Conservation (phyloP, 441 rosid genomes). For the Pelargonium citronellum region DNA sequence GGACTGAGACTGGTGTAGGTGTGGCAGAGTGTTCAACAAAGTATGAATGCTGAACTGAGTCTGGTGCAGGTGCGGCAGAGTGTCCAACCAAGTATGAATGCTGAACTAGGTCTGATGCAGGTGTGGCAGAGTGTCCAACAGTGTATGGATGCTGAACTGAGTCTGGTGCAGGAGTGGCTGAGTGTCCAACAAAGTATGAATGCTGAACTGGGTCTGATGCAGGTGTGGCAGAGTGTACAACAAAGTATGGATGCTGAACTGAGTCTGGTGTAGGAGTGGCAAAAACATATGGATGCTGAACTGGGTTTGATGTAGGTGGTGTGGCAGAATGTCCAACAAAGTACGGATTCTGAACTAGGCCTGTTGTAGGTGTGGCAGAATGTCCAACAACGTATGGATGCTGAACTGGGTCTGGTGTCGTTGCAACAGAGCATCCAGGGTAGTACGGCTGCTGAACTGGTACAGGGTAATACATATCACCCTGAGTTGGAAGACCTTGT, state of each 20-base stretch:
- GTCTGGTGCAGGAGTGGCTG: slow-evolving; percentile 22
- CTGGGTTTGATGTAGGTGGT: too few species aligned
- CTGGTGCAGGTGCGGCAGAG: slow-evolving; percentile 22
- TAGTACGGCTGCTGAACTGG: slow-evolving; percentile 23
- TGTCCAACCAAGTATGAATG: slow-evolving; percentile 20
- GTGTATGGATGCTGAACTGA: slow-evolving; percentile 8
- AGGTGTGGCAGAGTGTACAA: slow-evolving; percentile 25
- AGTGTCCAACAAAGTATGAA: slow-evolving; percentile 21
- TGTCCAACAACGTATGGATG: slow-evolving; percentile 20
- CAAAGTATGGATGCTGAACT: slow-evolving; percentile 10
- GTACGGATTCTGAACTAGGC: not conserved
- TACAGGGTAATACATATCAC: slow-evolving; percentile 20
- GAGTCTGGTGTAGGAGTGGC: too few species aligned
- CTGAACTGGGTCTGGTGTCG: slow-evolving; percentile 15
- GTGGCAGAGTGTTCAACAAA: slow-evolving; percentile 20
- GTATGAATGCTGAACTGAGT: not conserved
- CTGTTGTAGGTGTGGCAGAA: slow-evolving; percentile 22
- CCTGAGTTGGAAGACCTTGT: slow-evolving; percentile 23
- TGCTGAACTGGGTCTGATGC: slow-evolving; percentile 9
- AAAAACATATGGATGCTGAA: too few species aligned
- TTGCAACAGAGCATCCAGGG: slow-evolving; percentile 21
- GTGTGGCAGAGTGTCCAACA: slow-evolving; percentile 22
- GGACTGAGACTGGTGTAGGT: slow-evolving; percentile 15
- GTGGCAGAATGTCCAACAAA: too few species aligned
- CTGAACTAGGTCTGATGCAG: slow-evolving; percentile 15